Base-by-base conservation (phyloP, 495 filamentous ascomycete species). In the Penicillium manginii region DNA sequence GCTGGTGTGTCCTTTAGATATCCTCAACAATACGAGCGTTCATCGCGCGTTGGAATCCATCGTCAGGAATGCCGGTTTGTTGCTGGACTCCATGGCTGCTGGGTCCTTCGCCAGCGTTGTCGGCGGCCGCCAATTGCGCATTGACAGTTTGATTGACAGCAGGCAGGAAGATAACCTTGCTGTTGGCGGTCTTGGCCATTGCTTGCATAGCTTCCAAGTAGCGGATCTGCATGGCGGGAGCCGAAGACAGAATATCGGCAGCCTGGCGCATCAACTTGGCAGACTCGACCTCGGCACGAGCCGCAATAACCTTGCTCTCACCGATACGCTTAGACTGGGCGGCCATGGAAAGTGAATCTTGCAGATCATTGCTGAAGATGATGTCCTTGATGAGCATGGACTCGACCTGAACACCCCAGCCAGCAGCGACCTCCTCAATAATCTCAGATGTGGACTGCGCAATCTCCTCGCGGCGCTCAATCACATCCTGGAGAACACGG, bases 321-420 rank as follows among this genome's bases (percentile, higher is more conserved):
- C 96, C 94, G 62, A 97, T 97, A 52, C 94, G 88, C 88, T 98
- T 98, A 78, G 85, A 88, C 82, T 98, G 67, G n/a, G 94, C 94
- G n/a, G 94, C 94, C 94, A 99, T 99, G 70, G 90, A 94, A 55
- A 99, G 84, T n/a, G 90, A 94, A 58, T 97, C 94, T 74, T 99
- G 94, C 31, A 99, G 85, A 58, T 98, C 94, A 68, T 88, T 84
- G 81, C 85, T 90, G 87, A 99, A 99, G 72, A 97, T 91, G 72
- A 99, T 96, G 74, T 99, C 94, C 77, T 99, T 99, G 83, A 99
- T 91, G 56, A 99, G 85, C 96, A 99, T 99, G 66, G 86, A 91
- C 82, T 98, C 96, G 56, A 99, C 94, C 68, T 90, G 84, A 19
- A 96, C 92, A 75, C 94, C 94, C 94, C 94, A 99, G 59, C 91